Evolutionary conservation across 2,329 filamentous ascomycete species (phyloP).

Genomic region (Ceratocystis alfenasii): DNA sequence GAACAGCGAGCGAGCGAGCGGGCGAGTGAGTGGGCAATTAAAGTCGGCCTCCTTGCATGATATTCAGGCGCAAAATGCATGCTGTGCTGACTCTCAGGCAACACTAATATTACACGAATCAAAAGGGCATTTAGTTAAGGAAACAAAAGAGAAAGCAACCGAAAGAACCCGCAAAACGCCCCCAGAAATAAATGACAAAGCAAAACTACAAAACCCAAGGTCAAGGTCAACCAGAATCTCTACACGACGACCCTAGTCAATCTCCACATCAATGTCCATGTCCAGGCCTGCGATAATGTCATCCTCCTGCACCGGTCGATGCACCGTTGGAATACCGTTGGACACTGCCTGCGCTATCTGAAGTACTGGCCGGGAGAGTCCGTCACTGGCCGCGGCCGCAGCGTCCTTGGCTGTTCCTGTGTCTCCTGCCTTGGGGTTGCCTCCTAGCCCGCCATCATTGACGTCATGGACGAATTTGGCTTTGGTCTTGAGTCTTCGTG

Average conservation of each 20-base stretch:
- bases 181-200: neutral
- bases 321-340: slow-evolving; percentile 50
- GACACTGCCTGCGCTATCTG: slow-evolving; percentile 28
- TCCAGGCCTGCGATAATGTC: slow-evolving; percentile 86
- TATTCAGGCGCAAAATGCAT: no score
- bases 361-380: slow-evolving; percentile 18
- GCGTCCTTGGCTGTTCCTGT: slow-evolving; percentile 31
- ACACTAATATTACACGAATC: neutral
- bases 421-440: slow-evolving; percentile 23
- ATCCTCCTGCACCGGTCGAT: slow-evolving; percentile 75
- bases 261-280: slow-evolving; percentile 78
- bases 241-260: neutral
- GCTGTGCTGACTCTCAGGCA: no score
- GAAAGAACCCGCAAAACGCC: neutral
- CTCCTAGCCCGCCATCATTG: slow-evolving; percentile 30
- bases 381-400: neutral
- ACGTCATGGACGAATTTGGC: slow-evolving; percentile 58
- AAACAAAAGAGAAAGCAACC: neutral
- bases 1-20: neutral
- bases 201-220: neutral
- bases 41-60: no score
- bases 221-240: neutral
- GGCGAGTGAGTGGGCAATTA: neutral
- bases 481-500: slow-evolving; percentile 51
- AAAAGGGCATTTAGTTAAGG: neutral